Evolutionary conservation across 1,284 basidiomycete genomes (phyloP), one percentile per base, ranked within the genome.

Genomic region (Anthracocystis setariae): DNA sequence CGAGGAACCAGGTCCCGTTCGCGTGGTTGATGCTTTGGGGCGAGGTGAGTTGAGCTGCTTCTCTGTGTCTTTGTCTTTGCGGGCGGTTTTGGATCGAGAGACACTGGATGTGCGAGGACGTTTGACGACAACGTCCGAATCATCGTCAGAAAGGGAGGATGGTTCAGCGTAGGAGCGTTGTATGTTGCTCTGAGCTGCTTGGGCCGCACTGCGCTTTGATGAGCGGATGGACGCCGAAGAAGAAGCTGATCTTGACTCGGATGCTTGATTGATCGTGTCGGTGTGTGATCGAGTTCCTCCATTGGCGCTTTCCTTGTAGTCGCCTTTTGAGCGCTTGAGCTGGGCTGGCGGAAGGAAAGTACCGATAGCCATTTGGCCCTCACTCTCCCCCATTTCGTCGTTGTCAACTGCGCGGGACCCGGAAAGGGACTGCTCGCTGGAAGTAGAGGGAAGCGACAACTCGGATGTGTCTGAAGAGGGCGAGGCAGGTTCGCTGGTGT

Each of bases 171-270:
- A 66, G 38, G 64, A 46, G 39, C 53, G 57, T 17, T 60, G 51
- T 7, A 66, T 66, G 40, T 18, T 60, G 27, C 46, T 51, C 32
- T 66, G 52, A 17, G 64, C 64, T 4, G 57, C 64, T 20, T 47
- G 47, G 12, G 64, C 57, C 21, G 64, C 64, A 18, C 49, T 60
- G 15, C 64, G 58, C 24, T 66, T 66, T 5, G 56, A 59, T 7
- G 50, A 39, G 39, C 38, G 35, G 27, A 57, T 47, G 3, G 54
- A 15, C 5, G 35, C 17, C 5, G n/a, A 37, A 17, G 35, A 37
- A 37, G 35, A 17, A n/a, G 13, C 17, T 37, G 12, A 15, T 4
- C 39, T 39, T 33, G 57, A 24, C 3, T 20, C 20, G 13, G 40
- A 15, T 46, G n/a, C 10, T 24, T 38, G 13, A 2, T 38, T 32